Conservation (phyloP, 306 rosid species). For the Begonia masoniana region DNA sequence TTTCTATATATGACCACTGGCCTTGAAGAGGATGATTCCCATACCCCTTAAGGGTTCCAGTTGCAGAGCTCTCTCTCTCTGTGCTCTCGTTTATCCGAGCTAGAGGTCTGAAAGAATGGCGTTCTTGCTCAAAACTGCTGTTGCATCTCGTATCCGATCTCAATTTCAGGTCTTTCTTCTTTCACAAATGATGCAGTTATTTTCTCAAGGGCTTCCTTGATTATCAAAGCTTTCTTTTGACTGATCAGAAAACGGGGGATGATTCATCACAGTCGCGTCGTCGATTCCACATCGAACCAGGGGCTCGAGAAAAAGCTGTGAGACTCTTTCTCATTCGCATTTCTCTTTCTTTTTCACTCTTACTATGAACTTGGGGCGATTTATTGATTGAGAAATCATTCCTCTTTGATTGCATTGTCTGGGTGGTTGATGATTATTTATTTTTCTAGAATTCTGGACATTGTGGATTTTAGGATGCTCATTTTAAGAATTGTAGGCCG, state of each 20-base stretch:
- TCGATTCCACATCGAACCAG: slow-evolving; percentile 58
- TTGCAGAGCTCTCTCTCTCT: neutral
- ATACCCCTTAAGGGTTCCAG: neutral
- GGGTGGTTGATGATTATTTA: neutral
- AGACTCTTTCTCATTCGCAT: slow-evolving; percentile 11
- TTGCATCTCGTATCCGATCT: slow-evolving; percentile 55
- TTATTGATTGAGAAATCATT: neutral
- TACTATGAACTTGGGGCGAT: neutral
- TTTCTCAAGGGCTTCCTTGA: neutral
- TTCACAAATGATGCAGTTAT: neutral
- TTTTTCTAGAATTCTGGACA: neutral
- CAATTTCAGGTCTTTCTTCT: slow-evolving; percentile 32
- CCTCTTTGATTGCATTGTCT: too few species aligned
- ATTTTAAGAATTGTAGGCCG: neutral
- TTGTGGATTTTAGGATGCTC: neutral
- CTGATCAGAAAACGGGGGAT: slow-evolving; percentile 29
- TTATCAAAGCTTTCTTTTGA: slow-evolving; percentile 2
- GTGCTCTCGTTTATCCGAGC: slow-evolving; percentile 3
- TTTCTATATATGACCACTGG: too few species aligned
- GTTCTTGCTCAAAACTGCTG: slow-evolving; percentile 38
- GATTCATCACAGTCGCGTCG: slow-evolving; percentile 44
- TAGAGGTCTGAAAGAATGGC: slow-evolving; percentile 38
- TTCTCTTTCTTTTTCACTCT: neutral
- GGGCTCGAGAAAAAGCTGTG: slow-evolving; percentile 84
- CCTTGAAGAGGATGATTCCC: neutral